phyloP scores from a whole-genome alignment of 1,139 yeast genomes.

The Candida smagusa region DNA sequence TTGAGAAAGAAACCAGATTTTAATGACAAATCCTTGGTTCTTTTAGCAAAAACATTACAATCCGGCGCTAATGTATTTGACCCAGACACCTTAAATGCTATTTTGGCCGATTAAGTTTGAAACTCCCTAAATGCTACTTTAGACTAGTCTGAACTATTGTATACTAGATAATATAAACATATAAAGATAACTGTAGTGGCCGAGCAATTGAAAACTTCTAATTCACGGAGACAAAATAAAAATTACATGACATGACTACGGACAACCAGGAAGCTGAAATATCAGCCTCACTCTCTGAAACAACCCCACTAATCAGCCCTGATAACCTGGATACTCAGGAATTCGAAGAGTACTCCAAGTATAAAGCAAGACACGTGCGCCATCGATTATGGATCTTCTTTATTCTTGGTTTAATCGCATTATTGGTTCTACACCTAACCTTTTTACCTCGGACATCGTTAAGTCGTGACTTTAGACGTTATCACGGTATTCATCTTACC shows the following conservation, averaged over 20 bases:
- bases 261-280: too few relatives aligned
- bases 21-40: conserved; percentile 51
- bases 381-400: conserved; percentile 8
- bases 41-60: conserved; percentile 63
- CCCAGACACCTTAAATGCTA: conserved; percentile 51
- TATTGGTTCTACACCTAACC: conserved; percentile 59
- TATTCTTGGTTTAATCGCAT: conserved; percentile 46
- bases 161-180: too few relatives aligned
- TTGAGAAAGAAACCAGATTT: conserved; percentile 67
- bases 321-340: too few relatives aligned
- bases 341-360: too few relatives aligned
- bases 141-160: too few relatives aligned
- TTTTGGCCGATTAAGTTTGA: conserved; percentile 15
- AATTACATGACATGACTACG: too few relatives aligned
- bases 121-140: too few relatives aligned
- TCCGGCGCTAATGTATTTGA: conserved; percentile 68
- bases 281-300: too few relatives aligned
- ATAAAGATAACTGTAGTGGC: too few relatives aligned
- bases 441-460: conserved; percentile 87
- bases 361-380: neutral
- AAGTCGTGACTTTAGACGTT: conserved; percentile 74
- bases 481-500: conserved; percentile 64
- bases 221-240: too few relatives aligned
- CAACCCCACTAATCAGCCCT: too few relatives aligned
- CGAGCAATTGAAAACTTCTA: too few relatives aligned